Conservation (phyloP, 176 grass and related monocot species). For the Otatea glauca region DNA sequence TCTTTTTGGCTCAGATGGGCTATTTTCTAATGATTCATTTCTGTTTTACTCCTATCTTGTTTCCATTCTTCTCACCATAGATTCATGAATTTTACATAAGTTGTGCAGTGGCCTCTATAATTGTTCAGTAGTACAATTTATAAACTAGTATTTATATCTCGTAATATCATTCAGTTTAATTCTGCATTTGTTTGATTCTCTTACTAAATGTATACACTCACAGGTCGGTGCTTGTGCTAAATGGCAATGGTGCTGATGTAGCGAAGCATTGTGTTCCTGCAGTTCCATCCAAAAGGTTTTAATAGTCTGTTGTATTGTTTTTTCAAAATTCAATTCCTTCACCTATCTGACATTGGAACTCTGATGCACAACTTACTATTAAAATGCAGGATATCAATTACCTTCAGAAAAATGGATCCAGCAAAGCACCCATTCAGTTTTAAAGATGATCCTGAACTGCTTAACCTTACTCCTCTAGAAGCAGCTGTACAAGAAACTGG, state of each 20-base stretch:
- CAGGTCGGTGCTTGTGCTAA: conserved; percentile 84
- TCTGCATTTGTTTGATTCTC: conserved; percentile 1
- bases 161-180: not conserved
- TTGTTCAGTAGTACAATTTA: not conserved
- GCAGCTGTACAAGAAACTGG: conserved; percentile 39
- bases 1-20: not conserved
- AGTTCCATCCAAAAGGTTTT: conserved; percentile 71
- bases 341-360: conserved; percentile 33
- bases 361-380: conserved; percentile 10
- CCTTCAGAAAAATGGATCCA: conserved; percentile 87
- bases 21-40: conserved; percentile 35
- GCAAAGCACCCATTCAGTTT: conserved; percentile 61
- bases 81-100: not conserved
- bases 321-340: conserved; percentile 7
- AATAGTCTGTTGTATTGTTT: conserved; percentile 33
- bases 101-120: not conserved
- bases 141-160: not conserved
- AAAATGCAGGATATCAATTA: conserved; percentile 83
- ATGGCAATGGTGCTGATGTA: conserved; percentile 87
- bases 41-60: not conserved
- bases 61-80: not conserved
- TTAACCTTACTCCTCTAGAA: conserved; percentile 53
- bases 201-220: conserved; percentile 41
- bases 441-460: conserved; percentile 65
- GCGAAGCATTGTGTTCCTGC: conserved; percentile 91